Evolutionary conservation across 257 asterid genomes (phyloP).

Genomic region (Solanum ahanhuiri): DNA sequence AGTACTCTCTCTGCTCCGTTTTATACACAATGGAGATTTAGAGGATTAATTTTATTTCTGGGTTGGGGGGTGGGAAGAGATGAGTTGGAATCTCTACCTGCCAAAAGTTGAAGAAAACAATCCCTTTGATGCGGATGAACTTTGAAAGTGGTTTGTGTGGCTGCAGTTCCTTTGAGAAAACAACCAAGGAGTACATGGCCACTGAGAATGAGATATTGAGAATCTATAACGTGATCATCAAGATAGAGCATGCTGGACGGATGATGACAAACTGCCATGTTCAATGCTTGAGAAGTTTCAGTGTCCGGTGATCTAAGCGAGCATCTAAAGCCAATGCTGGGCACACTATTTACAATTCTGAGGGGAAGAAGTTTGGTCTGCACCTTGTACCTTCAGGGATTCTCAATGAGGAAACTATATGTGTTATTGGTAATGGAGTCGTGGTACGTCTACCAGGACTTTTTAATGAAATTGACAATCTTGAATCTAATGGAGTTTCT

Average conservation of each 20-base stretch:
- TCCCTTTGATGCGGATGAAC: constrained; percentile 82
- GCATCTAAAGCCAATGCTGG: constrained; percentile 99
- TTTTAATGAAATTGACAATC: too few species aligned
- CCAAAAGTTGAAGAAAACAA: constrained; percentile 93
- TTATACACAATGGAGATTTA: too few species aligned
- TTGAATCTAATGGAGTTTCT: too few species aligned
- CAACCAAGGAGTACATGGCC: constrained; percentile 84
- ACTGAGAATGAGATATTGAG: too few species aligned
- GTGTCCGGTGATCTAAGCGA: too few species aligned
- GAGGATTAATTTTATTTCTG: too few species aligned
- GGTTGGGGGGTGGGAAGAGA: too few species aligned
- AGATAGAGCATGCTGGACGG: too few species aligned
- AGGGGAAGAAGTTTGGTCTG: constrained; percentile 90
- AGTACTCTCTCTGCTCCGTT: too few species aligned
- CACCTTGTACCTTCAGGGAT: constrained; percentile 97
- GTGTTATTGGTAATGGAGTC: constrained; percentile 80
- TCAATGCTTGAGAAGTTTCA: too few species aligned
- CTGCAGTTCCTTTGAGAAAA: constrained; percentile 70
- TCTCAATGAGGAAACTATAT: constrained; percentile 33
- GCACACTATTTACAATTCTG: constrained; percentile 91
- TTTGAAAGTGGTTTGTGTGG: constrained; percentile 90
- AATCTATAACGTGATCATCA: too few species aligned
- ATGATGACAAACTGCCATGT: too few species aligned
- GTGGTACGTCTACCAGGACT: constrained; percentile 87
- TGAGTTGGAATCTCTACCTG: constrained; percentile 29